Percentiles rank a stretch among this genome's conserved stretches.
These are phyloP conservation scores for California macrophylla DNA, from an alignment of 441 rosid genomes.

Conservation along the genomic window DNA sequence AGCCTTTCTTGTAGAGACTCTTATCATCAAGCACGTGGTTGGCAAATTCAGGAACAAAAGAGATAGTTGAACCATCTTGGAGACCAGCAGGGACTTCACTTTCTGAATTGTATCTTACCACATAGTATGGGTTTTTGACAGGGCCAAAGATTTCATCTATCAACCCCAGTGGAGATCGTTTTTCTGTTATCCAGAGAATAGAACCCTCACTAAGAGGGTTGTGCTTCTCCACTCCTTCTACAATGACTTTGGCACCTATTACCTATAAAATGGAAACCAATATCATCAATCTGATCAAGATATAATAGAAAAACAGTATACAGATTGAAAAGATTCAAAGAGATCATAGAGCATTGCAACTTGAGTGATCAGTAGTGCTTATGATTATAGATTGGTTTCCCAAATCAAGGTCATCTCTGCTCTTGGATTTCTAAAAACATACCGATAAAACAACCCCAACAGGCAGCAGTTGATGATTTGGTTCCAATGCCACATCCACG, in stretches of 20 bases:
- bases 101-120: conserved; percentile 85
- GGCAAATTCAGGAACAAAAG: conserved; percentile 78
- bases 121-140: conserved; percentile 69
- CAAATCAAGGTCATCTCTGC: neutral
- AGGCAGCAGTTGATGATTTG: conserved; percentile 56
- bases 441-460: conserved; percentile 82
- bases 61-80: conserved; percentile 47
- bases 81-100: conserved; percentile 61
- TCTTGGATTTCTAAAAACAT: conserved; percentile 17
- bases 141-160: conserved; percentile 97
- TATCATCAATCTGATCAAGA: conserved; percentile 4
- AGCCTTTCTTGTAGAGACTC: conserved; percentile 78
- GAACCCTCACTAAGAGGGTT: conserved; percentile 83
- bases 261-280: conserved; percentile 36
- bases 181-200: conserved; percentile 71
- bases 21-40: conserved; percentile 55
- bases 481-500: conserved; percentile 48
- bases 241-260: conserved; percentile 62
- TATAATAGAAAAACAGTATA: neutral
- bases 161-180: conserved; percentile 54
- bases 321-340: conserved; percentile 12
- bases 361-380: neutral
- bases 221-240: conserved; percentile 76
- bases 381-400: neutral
- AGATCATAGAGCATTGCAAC: neutral